Conservation (phyloP, 202 grass and related monocot species). For the Eragrostis tef region DNA sequence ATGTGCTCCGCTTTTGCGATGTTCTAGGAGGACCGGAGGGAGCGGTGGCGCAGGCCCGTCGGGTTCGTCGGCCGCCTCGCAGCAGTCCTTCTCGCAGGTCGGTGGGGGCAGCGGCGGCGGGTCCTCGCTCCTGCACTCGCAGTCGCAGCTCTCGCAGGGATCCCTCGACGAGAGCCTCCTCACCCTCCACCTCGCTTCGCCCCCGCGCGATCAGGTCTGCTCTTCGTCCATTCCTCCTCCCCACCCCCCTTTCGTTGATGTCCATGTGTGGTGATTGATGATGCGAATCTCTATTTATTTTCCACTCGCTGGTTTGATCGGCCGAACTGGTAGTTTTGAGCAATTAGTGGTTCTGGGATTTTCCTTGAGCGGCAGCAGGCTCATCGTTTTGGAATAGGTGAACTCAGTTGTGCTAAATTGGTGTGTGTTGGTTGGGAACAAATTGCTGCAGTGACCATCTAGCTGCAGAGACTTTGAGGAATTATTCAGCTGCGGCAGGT, state of each 20-base stretch:
- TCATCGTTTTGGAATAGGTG: background rate
- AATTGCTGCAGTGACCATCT: background rate
- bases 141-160: slow-evolving; percentile 79
- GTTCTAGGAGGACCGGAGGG: slow-evolving; percentile 64
- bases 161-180: slow-evolving; percentile 70
- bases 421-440: background rate
- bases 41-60: slow-evolving; percentile 26
- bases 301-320: background rate
- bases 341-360: slow-evolving; percentile 7
- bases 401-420: background rate
- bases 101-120: too few species aligned
- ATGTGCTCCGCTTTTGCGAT: background rate
- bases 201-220: slow-evolving; percentile 54
- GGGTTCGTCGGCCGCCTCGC: too few species aligned
- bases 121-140: slow-evolving; percentile 59
- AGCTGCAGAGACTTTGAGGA: background rate
- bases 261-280: background rate
- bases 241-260: background rate
- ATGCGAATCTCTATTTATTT: background rate
- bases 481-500: background rate
- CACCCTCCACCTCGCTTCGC: slow-evolving; percentile 43
- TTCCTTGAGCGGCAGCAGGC: background rate
- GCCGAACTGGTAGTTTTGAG: background rate
- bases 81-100: too few species aligned
- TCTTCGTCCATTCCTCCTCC: background rate